Evolutionary conservation across 345 rosid genomes (phyloP), one percentile per base, ranked within the genome.

Genomic region (Ricinus communis): DNA sequence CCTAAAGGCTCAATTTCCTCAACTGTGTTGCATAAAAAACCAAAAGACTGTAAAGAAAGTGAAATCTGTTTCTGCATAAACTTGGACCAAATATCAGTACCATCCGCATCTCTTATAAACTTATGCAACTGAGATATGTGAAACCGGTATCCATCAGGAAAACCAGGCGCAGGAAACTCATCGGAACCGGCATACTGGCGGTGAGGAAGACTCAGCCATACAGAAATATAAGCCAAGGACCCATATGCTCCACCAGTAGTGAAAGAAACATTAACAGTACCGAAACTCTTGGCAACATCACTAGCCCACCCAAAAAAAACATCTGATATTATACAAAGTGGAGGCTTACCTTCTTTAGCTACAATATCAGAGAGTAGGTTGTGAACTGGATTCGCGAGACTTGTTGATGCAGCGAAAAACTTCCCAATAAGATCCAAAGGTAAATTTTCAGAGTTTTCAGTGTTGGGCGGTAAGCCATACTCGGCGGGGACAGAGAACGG

Each of bases 131-230:
- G 89, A 9, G 83, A 73, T 25, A 77, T 25, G 38, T 85, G 84
- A 33, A 87, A 82, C 10, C 69, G 80, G 11, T 65, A 80, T 21
- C 67, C 52, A 5, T 85, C 81, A 0, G 86, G 89, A 68, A 87
- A 87, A 0, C 87, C 87, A 0, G 85, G 85, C 14, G 76, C n/a
- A 12, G 5, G 24, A 27, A 87, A 85, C 72, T 84, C 79, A 18
- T 77, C 71, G 8, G 76, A 70, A 46, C 69, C 76, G 0, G 59
- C 66, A 11, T 31, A 12, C 10, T 71, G 75, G 46, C 73, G 75
- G 46, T 84, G 91, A 16, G 89, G 85, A 43, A 84, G 86, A 75
- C 77, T 77, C 41, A 79, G 55, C 91, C 87, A 85, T 18, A 85
- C 0, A 16, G 89, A 85, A 1, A 65, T 14, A 58, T 71, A 82